Evolutionary conservation across 257 asterid species (phyloP).

Genomic region (Asclepias syriaca): DNA sequence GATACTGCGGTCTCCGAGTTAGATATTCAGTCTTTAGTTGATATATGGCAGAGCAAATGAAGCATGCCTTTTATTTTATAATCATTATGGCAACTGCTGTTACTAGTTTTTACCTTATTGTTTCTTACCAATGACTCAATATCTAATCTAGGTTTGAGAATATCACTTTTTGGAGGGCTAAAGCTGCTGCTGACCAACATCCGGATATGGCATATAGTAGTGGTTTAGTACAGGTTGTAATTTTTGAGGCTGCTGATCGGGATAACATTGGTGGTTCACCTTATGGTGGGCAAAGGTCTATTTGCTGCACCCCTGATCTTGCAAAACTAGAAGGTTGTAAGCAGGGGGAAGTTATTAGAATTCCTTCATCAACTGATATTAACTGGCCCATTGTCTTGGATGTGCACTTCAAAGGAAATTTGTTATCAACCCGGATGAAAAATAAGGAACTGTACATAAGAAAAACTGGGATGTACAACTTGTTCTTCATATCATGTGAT

Average conservation of each 20-base stretch:
- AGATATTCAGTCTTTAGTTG: slow-evolving; percentile 6
- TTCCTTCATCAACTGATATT: slow-evolving; percentile 56
- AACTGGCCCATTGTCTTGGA: slow-evolving; percentile 76
- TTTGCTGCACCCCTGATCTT: slow-evolving; percentile 96
- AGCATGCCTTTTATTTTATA: neutral
- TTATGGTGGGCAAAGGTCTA: slow-evolving; percentile 94
- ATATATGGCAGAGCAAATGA: neutral
- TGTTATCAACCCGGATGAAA: slow-evolving; percentile 59
- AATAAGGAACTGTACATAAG: slow-evolving; percentile 58
- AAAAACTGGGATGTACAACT: slow-evolving; percentile 91
- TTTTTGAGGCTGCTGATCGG: slow-evolving; percentile 87
- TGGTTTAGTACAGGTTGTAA: slow-evolving; percentile 79
- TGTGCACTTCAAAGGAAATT: slow-evolving; percentile 58
- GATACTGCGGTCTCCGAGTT: neutral
- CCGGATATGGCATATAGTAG: slow-evolving; percentile 53
- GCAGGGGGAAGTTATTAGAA: slow-evolving; percentile 74
- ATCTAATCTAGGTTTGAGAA: slow-evolving; percentile 68
- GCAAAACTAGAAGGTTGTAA: slow-evolving; percentile 95
- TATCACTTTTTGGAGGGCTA: slow-evolving; percentile 87
- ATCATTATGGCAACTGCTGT: neutral
- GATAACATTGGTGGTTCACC: slow-evolving; percentile 97
- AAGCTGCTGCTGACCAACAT: slow-evolving; percentile 54
- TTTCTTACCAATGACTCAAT: neutral
- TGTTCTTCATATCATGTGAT: slow-evolving; percentile 93
- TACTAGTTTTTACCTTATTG: neutral